A percentile compares a stretch with the other conserved stretches of the same genome.
These are phyloP conservation scores for Irpex lacteus DNA, from an alignment of 1,284 basidiomycete genomes.

Conservation along the genomic window DNA sequence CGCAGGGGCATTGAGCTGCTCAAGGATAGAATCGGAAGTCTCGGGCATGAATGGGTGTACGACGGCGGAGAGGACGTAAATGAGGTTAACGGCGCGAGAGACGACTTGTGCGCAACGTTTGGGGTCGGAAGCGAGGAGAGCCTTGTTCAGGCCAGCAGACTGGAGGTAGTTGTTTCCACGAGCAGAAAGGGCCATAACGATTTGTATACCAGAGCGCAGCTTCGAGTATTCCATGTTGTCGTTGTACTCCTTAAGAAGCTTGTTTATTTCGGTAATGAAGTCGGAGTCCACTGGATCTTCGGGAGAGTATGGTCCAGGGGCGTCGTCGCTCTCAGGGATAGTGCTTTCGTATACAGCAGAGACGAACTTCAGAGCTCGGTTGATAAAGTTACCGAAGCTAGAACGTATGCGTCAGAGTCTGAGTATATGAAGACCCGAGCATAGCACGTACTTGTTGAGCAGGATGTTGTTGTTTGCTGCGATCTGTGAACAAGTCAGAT, in stretches of 20 bases:
- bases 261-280: constrained; percentile 83
- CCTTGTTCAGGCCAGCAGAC: constrained; percentile 88
- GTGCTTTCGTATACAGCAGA: constrained; percentile 82
- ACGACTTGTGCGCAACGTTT: constrained; percentile 89
- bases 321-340: constrained; percentile 77
- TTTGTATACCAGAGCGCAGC: constrained; percentile 83
- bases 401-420: constrained; percentile 8
- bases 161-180: constrained; percentile 95
- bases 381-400: constrained; percentile 97
- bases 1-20: constrained; percentile 89
- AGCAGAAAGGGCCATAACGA: constrained; percentile 87
- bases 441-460: constrained; percentile 78
- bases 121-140: constrained; percentile 80
- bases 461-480: constrained; percentile 93
- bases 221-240: constrained; percentile 92
- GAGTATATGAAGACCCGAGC: neutral
- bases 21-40: constrained; percentile 79
- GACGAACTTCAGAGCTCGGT: constrained; percentile 91
- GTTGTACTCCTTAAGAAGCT: constrained; percentile 78
- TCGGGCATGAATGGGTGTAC: constrained; percentile 97
- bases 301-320: constrained; percentile 62
- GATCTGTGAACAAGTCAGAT: constrained; percentile 47
- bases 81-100: constrained; percentile 88
- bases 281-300: constrained; percentile 71
- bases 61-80: constrained; percentile 86